These are phyloP conservation scores for Sordaria brevicollis DNA, from an alignment of 495 filamentous ascomycete species.

Conservation along the genomic window DNA sequence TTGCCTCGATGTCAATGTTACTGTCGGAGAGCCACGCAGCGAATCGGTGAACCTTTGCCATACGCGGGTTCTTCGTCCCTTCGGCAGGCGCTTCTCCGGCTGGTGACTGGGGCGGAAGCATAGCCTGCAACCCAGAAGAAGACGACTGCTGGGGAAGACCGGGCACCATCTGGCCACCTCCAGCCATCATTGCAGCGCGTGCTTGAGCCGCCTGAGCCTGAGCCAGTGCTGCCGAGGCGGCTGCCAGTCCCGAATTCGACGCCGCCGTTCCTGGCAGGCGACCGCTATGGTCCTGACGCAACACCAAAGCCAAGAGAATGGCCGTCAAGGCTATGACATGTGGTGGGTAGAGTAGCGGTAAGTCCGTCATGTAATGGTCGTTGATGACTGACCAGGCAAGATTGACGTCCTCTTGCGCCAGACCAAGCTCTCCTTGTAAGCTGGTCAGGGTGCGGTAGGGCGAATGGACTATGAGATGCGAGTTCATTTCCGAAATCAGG, in stretches of 20 bases:
- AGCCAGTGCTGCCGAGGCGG: constrained; percentile 29
- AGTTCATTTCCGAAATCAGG: constrained; percentile 89
- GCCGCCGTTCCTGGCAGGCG: not conserved
- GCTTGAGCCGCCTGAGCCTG: constrained; percentile 26
- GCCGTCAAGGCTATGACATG: constrained; percentile 87
- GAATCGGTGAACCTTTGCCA: constrained; percentile 59
- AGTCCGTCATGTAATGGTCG: constrained; percentile 90
- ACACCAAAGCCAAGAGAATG: constrained; percentile 73
- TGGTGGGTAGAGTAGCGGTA: constrained; percentile 78
- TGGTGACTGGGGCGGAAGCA: not conserved
- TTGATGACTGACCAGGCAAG: constrained; percentile 86
- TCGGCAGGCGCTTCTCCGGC: constrained; percentile 10
- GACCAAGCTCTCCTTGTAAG: constrained; percentile 56
- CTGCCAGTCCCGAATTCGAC: constrained; percentile 26
- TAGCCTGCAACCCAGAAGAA: not conserved
- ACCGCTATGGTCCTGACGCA: constrained; percentile 36
- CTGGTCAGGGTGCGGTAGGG: constrained; percentile 84
- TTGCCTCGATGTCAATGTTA: constrained; percentile 80
- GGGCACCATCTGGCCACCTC: not conserved
- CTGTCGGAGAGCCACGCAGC: constrained; percentile 85
- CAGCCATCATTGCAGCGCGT: constrained; percentile 12
- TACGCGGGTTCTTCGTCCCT: constrained; percentile 13
- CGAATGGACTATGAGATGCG: constrained; percentile 89
- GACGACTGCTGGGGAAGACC: not conserved
- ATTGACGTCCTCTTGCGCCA: constrained; percentile 67